These are phyloP conservation scores for Acanthamoeba castellanii DNA, from an alignment of 208 protist species.

Conservation along the genomic window DNA sequence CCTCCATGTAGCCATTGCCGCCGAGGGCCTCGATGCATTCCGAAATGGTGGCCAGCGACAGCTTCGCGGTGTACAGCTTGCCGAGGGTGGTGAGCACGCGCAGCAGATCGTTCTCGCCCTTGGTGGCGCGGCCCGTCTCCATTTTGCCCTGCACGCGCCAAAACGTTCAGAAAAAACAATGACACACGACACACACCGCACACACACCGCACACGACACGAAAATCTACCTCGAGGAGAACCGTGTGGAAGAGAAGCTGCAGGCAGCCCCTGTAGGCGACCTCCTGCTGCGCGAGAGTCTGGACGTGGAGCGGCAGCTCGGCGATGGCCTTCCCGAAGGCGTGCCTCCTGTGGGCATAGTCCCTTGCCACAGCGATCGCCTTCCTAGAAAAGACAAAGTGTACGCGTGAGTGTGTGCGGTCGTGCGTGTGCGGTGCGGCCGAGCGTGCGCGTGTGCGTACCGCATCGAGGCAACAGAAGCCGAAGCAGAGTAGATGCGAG, in stretches of 20 bases:
- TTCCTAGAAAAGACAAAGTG: not conserved
- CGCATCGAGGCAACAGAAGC: conserved; percentile 46
- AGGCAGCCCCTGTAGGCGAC: conserved; percentile 65
- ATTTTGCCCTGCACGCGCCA: conserved; percentile 49
- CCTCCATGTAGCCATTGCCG: conserved; percentile 86
- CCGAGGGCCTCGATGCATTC: conserved; percentile 81
- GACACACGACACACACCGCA: not conserved
- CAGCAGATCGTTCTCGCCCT: conserved; percentile 75
- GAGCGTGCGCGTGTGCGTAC: not conserved
- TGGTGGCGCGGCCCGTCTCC: conserved; percentile 26
- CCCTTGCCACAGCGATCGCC: conserved; percentile 58
- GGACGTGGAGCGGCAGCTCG: conserved; percentile 71
- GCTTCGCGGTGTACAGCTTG: conserved; percentile 82
- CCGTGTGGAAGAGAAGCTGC: conserved; percentile 61
- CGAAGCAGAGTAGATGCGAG: conserved; percentile 65
- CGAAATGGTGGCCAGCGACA: conserved; percentile 40
- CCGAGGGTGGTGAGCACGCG: conserved; percentile 81
- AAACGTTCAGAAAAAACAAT: not conserved
- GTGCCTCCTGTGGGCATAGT: conserved; percentile 73
- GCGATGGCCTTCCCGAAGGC: conserved; percentile 74
- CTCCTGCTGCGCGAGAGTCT: conserved; percentile 73
- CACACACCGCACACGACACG: no score
- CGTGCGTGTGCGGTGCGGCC: no score
- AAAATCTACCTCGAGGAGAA: conserved; percentile 54
- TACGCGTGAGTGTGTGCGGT: not conserved